Base-by-base conservation (phyloP, 169 alveolate species). In the Plasmodium vinckei region DNA sequence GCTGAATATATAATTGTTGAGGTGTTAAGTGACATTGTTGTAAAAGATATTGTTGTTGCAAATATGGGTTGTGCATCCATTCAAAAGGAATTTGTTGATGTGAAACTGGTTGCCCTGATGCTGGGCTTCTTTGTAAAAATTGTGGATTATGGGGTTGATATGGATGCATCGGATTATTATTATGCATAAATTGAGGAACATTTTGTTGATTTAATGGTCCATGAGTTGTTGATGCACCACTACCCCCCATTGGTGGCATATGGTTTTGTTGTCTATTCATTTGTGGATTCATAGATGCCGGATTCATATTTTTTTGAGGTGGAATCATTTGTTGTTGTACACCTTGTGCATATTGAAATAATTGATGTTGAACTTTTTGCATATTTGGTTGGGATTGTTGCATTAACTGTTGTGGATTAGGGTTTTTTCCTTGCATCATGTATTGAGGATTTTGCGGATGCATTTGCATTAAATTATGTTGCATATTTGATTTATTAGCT, bases 41-140 rank as follows among this genome's bases (percentile, higher is more conserved):
- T 33, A 77, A 19, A 25, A 42, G 65, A 59, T 54, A n/a, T 21
- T 82, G 90, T 39, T 82, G 90, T 25, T 82, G 90, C 82, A 82
- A 44, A 61, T 82, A 82, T 13, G 79, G 90, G 7, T 60, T 82
- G 12, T 53, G 70, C 72, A 67, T 67, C 73, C 90, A 82, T 12
- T 82, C 90, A 44, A 67, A 46, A 1, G 79, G 60, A 17, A 47
- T 12, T 33, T 67, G 90, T 25, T 82, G 90, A 21, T 65, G 75
- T 49, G 53, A 61, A 9, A 67, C 44, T 9, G 33, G 21, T n/a
- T 65, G 56, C 33, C 67, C 73, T 5, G 77, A 65, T 5, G 84
- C n/a, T 44, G 89, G 42, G 0, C 82, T 23, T 23, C 82, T 65
- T 27, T 5, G 84, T 25, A 82, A 67, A 65, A 67, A 51, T 0